phyloP scores from a whole-genome alignment of 805 yeast genomes.

The Lachancea quebecensis region DNA sequence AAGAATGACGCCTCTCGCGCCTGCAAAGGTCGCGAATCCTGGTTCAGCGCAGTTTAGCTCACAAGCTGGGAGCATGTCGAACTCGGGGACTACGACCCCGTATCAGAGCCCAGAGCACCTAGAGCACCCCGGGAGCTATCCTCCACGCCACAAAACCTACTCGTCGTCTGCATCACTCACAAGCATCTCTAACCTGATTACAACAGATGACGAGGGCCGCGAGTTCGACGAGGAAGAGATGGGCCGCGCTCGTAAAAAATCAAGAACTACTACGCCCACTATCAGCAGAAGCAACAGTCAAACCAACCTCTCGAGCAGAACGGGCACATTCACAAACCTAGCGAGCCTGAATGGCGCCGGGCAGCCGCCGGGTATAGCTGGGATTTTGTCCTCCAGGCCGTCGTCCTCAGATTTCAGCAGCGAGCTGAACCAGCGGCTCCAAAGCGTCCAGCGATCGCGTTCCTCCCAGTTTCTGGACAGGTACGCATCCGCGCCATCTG shows the following conservation, averaged over 20 bases:
- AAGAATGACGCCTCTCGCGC: constrained; percentile 50
- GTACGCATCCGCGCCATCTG: constrained; percentile 6
- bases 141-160: constrained; percentile 16
- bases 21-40: constrained; percentile 1
- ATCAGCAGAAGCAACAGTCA: constrained; percentile 24
- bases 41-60: background rate
- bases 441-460: constrained; percentile 19
- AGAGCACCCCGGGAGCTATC: background rate
- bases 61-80: background rate
- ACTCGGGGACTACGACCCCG: constrained; percentile 7
- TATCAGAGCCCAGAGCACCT: constrained; percentile 7
- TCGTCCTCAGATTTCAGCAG: constrained; percentile 10
- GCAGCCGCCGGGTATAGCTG: constrained; percentile 8
- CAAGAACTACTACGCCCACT: constrained; percentile 26
- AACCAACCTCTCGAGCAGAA: constrained; percentile 10
- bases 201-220: constrained; percentile 10
- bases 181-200: constrained; percentile 12
- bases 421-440: constrained; percentile 18
- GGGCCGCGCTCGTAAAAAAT: constrained; percentile 22
- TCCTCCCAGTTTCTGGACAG: constrained; percentile 8
- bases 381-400: constrained; percentile 2
- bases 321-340: constrained; percentile 2
- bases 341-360: constrained; percentile 1
- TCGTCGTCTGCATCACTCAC: constrained; percentile 16
- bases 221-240: constrained; percentile 16